Conservation (phyloP, 768 basidiomycete species). For the Tricholoma sp. region DNA sequence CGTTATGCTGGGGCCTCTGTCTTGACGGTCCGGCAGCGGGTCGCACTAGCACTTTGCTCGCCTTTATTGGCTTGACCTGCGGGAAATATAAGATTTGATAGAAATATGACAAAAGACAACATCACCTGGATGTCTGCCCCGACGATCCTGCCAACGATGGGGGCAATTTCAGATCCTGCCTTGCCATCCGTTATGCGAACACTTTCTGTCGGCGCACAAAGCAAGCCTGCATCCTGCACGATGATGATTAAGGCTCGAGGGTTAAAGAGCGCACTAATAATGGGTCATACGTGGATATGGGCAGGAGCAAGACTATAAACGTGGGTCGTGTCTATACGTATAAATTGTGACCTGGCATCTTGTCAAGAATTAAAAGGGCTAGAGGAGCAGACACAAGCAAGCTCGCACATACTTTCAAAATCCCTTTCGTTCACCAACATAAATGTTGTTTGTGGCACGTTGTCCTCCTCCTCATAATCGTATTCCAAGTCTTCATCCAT, state of each 20-base stretch:
- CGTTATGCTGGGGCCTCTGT: slow-evolving; percentile 15
- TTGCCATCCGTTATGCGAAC: slow-evolving; percentile 37
- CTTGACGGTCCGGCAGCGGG: slow-evolving; percentile 43
- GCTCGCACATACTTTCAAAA: slow-evolving; percentile 51
- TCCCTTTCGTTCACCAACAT: slow-evolving; percentile 58
- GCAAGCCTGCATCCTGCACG: slow-evolving; percentile 38
- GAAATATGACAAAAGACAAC: background rate
- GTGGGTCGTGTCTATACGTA: slow-evolving; percentile 48
- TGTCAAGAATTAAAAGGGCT: slow-evolving; percentile 3
- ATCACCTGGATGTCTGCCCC: slow-evolving; percentile 42
- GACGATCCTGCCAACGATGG: slow-evolving; percentile 44
- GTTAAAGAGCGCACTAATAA: background rate
- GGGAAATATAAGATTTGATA: background rate
- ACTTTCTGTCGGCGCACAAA: slow-evolving; percentile 35
- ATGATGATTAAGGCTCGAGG: background rate
- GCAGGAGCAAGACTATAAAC: slow-evolving; percentile 72
- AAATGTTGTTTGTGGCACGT: slow-evolving; percentile 43
- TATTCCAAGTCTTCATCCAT: slow-evolving; percentile 22
- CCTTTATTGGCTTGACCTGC: slow-evolving; percentile 11
- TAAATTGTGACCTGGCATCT: slow-evolving; percentile 54
- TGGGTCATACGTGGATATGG: slow-evolving; percentile 46
- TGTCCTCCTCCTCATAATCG: slow-evolving; percentile 33
- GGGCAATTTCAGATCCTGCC: slow-evolving; percentile 35
- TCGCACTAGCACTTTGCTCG: slow-evolving; percentile 19
- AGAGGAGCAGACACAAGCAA: background rate